A percentile compares a stretch with the other conserved stretches of the same genome.
Evolutionary conservation across 345 rosid species (phyloP).

Genomic region (Erodium maritimum): DNA sequence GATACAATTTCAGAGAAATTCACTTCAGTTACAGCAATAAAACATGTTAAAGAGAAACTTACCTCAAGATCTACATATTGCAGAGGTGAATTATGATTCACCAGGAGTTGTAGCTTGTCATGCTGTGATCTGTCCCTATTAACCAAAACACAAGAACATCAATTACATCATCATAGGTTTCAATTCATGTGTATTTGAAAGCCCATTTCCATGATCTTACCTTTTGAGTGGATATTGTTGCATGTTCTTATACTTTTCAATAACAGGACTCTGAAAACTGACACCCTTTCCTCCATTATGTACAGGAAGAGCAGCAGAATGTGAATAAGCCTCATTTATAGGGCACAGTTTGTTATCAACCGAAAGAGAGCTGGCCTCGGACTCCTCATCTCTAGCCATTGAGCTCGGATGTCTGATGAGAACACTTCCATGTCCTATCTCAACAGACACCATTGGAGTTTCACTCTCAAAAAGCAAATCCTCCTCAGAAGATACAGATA

Average conservation of each 20-base stretch:
- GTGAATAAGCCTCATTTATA: constrained; percentile 52
- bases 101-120: constrained; percentile 49
- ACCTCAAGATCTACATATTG: constrained; percentile 67
- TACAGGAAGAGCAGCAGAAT: constrained; percentile 28
- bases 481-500: constrained; percentile 81
- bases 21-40: background rate
- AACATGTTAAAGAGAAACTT: constrained; percentile 15
- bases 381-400: constrained; percentile 86
- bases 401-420: constrained; percentile 73
- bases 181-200: background rate
- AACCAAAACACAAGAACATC: constrained; percentile 15
- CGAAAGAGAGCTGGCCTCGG: constrained; percentile 91
- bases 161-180: constrained; percentile 1
- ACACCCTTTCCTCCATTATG: constrained; percentile 25
- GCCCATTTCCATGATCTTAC: constrained; percentile 17
- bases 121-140: constrained; percentile 61
- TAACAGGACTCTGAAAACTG: constrained; percentile 17
- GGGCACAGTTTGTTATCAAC: constrained; percentile 56
- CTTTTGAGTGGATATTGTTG: constrained; percentile 55
- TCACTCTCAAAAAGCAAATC: constrained; percentile 86
- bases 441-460: constrained; percentile 91
- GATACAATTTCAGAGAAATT: background rate
- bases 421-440: constrained; percentile 93
- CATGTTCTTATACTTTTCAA: constrained; percentile 28
- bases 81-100: constrained; percentile 51